A percentile compares a stretch with the other conserved stretches of the same genome.
phyloP scores from a whole-genome alignment of 2,329 filamentous ascomycete genomes.

The Eutypella sp. region DNA sequence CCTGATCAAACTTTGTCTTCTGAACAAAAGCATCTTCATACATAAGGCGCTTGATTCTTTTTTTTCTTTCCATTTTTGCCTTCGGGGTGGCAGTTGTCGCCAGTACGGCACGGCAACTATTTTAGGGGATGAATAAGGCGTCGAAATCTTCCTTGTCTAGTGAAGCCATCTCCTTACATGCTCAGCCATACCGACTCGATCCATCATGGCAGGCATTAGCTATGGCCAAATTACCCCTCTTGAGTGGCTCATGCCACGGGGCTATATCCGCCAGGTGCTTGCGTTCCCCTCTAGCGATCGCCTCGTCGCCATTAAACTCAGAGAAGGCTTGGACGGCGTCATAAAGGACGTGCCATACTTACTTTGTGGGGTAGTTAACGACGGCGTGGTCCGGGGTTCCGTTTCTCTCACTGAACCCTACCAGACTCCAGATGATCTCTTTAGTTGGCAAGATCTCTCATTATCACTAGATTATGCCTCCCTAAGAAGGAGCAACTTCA shows the following conservation, averaged over 20 bases:
- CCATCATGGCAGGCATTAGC: not conserved
- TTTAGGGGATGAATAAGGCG: too few species aligned
- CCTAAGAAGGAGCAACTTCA: conserved; percentile 16
- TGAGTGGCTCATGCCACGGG: conserved; percentile 23
- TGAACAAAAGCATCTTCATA: too few species aligned
- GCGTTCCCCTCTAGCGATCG: conserved; percentile 19
- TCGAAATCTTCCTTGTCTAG: too few species aligned
- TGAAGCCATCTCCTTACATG: too few species aligned
- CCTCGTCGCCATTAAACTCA: conserved; percentile 7
- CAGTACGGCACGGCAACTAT: too few species aligned
- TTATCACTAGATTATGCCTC: conserved; percentile 14
- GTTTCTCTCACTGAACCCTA: conserved; percentile 12
- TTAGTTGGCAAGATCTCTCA: conserved; percentile 17
- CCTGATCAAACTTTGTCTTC: too few species aligned
- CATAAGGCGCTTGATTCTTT: too few species aligned
- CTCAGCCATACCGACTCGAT: too few species aligned
- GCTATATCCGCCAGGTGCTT: conserved; percentile 22
- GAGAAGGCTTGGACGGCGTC: conserved; percentile 11
- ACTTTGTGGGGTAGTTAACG: conserved; percentile 14
- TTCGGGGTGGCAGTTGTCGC: too few species aligned
- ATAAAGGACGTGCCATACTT: conserved; percentile 21
- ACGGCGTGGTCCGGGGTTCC: conserved; percentile 5
- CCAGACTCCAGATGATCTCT: conserved; percentile 15
- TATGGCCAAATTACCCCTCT: conserved; percentile 12
- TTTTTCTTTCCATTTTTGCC: too few species aligned